Percentiles rank a stretch among this genome's conserved stretches.
These are phyloP conservation scores for Glycine latifolia DNA, from an alignment of 306 rosid species.

Conservation along the genomic window DNA sequence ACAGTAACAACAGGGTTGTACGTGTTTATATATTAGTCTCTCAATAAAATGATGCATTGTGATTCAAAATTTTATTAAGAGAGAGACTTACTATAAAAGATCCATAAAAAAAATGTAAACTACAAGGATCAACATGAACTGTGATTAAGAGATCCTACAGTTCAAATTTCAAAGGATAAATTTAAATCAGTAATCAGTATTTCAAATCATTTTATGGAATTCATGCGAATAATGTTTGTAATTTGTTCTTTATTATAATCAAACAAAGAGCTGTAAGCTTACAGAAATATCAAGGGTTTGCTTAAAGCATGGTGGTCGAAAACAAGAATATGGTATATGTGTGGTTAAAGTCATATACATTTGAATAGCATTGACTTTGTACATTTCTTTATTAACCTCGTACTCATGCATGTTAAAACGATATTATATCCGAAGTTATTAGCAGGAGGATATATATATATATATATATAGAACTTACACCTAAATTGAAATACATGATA, in stretches of 20 bases:
- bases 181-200: background rate
- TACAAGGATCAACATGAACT: background rate
- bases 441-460: too few species aligned
- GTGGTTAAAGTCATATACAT: too few species aligned
- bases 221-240: background rate
- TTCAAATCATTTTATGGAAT: background rate
- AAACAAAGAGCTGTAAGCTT: background rate
- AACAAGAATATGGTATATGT: background rate
- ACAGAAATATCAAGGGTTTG: background rate
- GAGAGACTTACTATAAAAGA: too few species aligned
- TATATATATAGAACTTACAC: too few species aligned
- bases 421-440: too few species aligned
- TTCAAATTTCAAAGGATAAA: too few species aligned
- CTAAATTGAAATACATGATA: background rate
- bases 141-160: background rate
- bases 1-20: background rate
- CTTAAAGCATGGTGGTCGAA: background rate
- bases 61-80: too few species aligned
- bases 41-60: too few species aligned
- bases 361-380: background rate
- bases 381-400: too few species aligned
- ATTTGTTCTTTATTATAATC: background rate
- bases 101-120: too few species aligned
- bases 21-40: background rate
- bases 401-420: too few species aligned